Evolutionary conservation across 148 eudicot species (phyloP).

Genomic region (Polygonum maritimum): DNA sequence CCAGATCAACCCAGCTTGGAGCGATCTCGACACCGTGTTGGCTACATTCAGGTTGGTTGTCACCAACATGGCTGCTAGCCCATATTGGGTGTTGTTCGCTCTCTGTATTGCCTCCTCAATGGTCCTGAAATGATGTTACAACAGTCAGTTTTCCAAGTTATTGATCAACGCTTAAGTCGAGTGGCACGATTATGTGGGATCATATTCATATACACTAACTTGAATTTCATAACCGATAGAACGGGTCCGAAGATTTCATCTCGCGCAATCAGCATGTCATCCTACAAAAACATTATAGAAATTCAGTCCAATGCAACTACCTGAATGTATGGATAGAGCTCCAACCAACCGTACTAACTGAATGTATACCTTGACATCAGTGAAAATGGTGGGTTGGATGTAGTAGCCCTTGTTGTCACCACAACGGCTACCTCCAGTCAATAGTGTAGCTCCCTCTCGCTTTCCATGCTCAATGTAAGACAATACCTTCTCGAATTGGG

Average conservation of each 20-base stretch:
- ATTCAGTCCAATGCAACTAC: neutral
- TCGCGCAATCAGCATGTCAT: conserved; percentile 61
- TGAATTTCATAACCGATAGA: conserved; percentile 67
- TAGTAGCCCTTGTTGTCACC: conserved; percentile 57
- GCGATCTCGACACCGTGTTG: conserved; percentile 63
- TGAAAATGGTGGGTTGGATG: conserved; percentile 69
- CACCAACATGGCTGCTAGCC: conserved; percentile 65
- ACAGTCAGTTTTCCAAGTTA: neutral
- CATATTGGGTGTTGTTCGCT: conserved; percentile 52
- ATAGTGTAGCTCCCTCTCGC: conserved; percentile 71
- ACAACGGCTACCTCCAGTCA: conserved; percentile 54
- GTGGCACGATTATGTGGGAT: neutral
- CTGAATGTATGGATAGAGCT: neutral
- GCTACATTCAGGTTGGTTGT: conserved; percentile 58
- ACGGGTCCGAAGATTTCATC: conserved; percentile 93
- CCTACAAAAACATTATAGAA: conserved; percentile 23
- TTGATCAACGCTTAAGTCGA: neutral
- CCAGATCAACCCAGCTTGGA: conserved; percentile 64
- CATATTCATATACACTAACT: conserved; percentile 30
- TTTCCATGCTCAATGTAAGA: conserved; percentile 58
- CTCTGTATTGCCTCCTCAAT: conserved; percentile 58
- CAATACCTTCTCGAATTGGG: conserved; percentile 50
- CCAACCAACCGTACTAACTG: neutral
- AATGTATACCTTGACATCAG: conserved; percentile 49
- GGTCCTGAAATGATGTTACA: conserved; percentile 27